A percentile compares a stretch with the other conserved stretches of the same genome.
Conservation (phyloP, 75 land plant genomes). For the Sequoiadendron giganteum region DNA sequence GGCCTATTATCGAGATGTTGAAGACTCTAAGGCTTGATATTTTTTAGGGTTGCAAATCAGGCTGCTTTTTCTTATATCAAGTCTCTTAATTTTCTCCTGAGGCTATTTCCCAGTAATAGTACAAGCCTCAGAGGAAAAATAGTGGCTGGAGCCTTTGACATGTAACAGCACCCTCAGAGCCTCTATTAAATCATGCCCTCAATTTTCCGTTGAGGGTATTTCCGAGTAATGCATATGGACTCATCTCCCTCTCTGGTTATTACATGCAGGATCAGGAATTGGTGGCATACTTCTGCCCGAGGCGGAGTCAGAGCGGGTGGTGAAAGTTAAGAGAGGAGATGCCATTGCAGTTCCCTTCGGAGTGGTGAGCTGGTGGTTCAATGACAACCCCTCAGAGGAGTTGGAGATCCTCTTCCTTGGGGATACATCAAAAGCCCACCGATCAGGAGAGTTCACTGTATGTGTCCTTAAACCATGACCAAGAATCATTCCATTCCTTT, state of each 20-base stretch:
- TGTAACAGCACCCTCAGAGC: neutral
- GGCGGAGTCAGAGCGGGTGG: constrained; percentile 46
- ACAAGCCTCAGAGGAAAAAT: too few species aligned
- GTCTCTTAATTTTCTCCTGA: neutral
- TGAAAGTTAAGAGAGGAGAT: constrained; percentile 65
- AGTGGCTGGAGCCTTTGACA: neutral
- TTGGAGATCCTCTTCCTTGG: constrained; percentile 63
- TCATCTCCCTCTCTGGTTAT: neutral
- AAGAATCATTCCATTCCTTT: neutral
- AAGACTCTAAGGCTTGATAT: too few species aligned
- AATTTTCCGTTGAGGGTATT: neutral
- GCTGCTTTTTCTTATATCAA: too few species aligned
- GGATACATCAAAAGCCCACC: constrained; percentile 64
- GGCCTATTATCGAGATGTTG: too few species aligned
- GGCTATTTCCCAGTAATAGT: too few species aligned
- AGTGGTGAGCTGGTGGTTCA: constrained; percentile 72
- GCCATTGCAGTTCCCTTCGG: constrained; percentile 69
- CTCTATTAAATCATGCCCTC: neutral
- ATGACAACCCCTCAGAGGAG: constrained; percentile 42
- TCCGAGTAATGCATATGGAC: neutral
- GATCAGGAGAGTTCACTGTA: constrained; percentile 60
- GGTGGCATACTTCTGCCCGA: constrained; percentile 68
- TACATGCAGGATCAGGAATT: constrained; percentile 43
- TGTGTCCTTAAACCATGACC: neutral
- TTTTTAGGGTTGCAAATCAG: too few species aligned